phyloP scores from a whole-genome alignment of 176 grass and related monocot genomes.

The Carex scoparia region DNA sequence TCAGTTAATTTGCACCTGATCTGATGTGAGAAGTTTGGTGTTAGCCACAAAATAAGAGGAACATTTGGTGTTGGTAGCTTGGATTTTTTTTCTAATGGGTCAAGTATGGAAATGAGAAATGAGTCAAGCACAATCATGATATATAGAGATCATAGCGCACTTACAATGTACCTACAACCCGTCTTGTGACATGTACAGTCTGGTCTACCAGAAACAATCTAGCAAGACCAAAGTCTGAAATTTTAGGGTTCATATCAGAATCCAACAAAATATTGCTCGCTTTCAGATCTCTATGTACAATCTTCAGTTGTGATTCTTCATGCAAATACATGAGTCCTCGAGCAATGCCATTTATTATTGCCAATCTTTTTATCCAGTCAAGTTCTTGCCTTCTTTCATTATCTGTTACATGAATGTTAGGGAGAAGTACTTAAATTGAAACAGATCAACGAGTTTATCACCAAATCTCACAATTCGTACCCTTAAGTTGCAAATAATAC shows the following conservation, averaged over 20 bases:
- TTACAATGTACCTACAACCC: constrained; percentile 67
- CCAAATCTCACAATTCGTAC: no score
- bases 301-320: constrained; percentile 38
- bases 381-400: constrained; percentile 13
- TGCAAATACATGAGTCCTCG: constrained; percentile 71
- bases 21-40: neutral
- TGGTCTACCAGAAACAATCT: constrained; percentile 41
- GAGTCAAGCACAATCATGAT: neutral
- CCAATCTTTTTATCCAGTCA: constrained; percentile 34
- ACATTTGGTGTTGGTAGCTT: neutral
- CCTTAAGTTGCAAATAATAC: neutral
- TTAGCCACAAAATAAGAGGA: neutral
- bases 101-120: neutral
- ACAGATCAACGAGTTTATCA: neutral
- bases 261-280: constrained; percentile 71
- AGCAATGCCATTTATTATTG: constrained; percentile 51
- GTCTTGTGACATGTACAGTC: constrained; percentile 41
- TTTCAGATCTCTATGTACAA: constrained; percentile 72
- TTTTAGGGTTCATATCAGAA: constrained; percentile 51
- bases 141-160: constrained; percentile 10
- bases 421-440: neutral
- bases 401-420: constrained; percentile 32
- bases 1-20: neutral
- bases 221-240: constrained; percentile 69
- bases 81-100: neutral